Evolutionary conservation across 352 stramenopile genomes (phyloP).

Genomic region (Globisporangium spiculum): DNA sequence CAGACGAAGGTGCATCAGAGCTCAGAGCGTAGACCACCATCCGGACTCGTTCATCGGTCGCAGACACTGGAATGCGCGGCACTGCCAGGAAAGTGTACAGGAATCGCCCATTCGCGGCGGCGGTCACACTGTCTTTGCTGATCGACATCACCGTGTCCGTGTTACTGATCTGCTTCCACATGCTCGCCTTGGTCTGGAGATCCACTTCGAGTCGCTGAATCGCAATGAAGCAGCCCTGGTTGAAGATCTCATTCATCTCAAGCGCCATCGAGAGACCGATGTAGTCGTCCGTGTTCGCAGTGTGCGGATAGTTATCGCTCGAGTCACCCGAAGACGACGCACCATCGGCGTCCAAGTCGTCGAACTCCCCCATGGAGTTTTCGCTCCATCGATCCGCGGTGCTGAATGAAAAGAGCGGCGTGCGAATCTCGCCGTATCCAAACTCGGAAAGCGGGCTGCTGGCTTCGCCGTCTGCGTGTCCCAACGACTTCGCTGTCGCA

Average conservation of each 20-base stretch:
- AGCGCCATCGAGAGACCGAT: slow-evolving; percentile 81
- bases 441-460: slow-evolving; percentile 53
- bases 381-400: slow-evolving; percentile 61
- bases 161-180: slow-evolving; percentile 77
- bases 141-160: slow-evolving; percentile 73
- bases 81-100: slow-evolving; percentile 83
- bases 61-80: slow-evolving; percentile 63
- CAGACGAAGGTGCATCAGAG: slow-evolving; percentile 30
- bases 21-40: slow-evolving; percentile 74
- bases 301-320: slow-evolving; percentile 11
- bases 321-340: slow-evolving; percentile 8
- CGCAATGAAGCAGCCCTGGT: slow-evolving; percentile 71
- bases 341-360: slow-evolving; percentile 42
- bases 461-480: slow-evolving; percentile 43
- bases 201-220: slow-evolving; percentile 68
- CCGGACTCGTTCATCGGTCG: slow-evolving; percentile 62
- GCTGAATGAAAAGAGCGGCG: slow-evolving; percentile 76
- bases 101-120: slow-evolving; percentile 38
- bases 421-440: slow-evolving; percentile 73
- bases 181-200: slow-evolving; percentile 29
- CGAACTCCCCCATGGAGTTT: slow-evolving; percentile 32
- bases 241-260: slow-evolving; percentile 78
- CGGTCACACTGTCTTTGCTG: slow-evolving; percentile 39
- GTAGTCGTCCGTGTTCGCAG: slow-evolving; percentile 40
- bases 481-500: slow-evolving; percentile 76